Evolutionary conservation across 805 yeast genomes (phyloP).

Genomic region (Spathaspora girioi): DNA sequence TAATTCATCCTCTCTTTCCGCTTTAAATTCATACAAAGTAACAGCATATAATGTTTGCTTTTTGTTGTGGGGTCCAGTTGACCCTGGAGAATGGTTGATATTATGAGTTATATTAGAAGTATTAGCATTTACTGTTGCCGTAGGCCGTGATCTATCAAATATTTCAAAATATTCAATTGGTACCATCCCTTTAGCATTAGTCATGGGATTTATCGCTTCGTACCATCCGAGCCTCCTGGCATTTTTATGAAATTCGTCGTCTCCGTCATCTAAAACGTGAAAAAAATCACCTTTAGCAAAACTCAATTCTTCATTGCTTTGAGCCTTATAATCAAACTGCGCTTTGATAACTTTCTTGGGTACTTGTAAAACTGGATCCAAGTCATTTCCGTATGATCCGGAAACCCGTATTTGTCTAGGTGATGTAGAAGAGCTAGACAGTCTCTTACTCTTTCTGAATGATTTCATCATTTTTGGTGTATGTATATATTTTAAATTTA

Average conservation of each 20-base stretch:
- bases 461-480: slow-evolving; percentile 32
- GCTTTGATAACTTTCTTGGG: slow-evolving; percentile 88
- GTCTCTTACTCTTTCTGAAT: slow-evolving; percentile 40
- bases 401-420: slow-evolving; percentile 30
- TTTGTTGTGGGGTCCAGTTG: background rate
- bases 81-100: slow-evolving; percentile 7
- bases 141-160: slow-evolving; percentile 56
- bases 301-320: slow-evolving; percentile 74
- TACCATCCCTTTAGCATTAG: slow-evolving; percentile 76
- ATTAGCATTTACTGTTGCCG: background rate
- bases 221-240: slow-evolving; percentile 58
- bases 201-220: slow-evolving; percentile 84
- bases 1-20: slow-evolving; percentile 81
- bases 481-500: background rate
- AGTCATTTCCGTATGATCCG: slow-evolving; percentile 15
- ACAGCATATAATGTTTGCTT: slow-evolving; percentile 70
- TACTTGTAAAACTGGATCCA: slow-evolving; percentile 33
- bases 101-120: slow-evolving; percentile 11
- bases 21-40: slow-evolving; percentile 80
- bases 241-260: slow-evolving; percentile 20
- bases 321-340: slow-evolving; percentile 69
- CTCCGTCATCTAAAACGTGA: slow-evolving; percentile 50
- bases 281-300: slow-evolving; percentile 85
- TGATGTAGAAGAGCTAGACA: slow-evolving; percentile 24
- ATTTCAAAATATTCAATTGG: slow-evolving; percentile 83